Base-by-base conservation (phyloP, 1,284 basidiomycete genomes). In the Prillingera fragicola region DNA sequence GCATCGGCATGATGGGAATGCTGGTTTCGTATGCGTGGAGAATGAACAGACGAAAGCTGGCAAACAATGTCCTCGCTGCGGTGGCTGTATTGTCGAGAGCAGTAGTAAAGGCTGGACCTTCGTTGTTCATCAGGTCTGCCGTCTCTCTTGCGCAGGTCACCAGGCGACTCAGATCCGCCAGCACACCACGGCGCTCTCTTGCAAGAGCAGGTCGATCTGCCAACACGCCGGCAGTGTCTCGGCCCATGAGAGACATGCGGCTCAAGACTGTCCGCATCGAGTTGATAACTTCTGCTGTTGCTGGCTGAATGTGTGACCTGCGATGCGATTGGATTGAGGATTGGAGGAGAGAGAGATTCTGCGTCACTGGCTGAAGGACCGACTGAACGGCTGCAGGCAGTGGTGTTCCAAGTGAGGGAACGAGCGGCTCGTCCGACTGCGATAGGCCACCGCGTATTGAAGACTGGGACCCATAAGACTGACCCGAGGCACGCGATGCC, bases 201-300 rank as follows among this genome's bases (percentile, higher is more conserved):
- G 80, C 81, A 19, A 97, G 77, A 2, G 76, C 56, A 0, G 85
- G 80, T 58, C 82, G 81, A 21, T 75, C 75, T 44, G 78, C 78
- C 24, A 97, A n/a, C n/a, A n/a, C n/a, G n/a, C n/a, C n/a, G n/a
- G n/a, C n/a, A n/a, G n/a, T n/a, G n/a, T n/a, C n/a, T n/a, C n/a
- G n/a, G n/a, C n/a, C n/a, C n/a, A n/a, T n/a, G 21, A 96, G 76
- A 53, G 90, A 95, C 12, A 89, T 84, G 9, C 85, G 80, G 21
- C 83, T 80, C 31, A 98, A 78, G 14, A 94, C 83, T 19, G 84
- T 81, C n/a, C 94, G 85, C 28, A 98, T 89, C 42, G 88, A 88
- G 4, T 89, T 91, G 57, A 98, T 94, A 55, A 97, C 86, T 63
- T 84, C 91, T 12, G 77, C 75, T 2, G 76, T 76, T 3, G 75